These are phyloP conservation scores for Strobilomyces confusus DNA, from an alignment of 768 basidiomycete genomes.

Conservation along the genomic window DNA sequence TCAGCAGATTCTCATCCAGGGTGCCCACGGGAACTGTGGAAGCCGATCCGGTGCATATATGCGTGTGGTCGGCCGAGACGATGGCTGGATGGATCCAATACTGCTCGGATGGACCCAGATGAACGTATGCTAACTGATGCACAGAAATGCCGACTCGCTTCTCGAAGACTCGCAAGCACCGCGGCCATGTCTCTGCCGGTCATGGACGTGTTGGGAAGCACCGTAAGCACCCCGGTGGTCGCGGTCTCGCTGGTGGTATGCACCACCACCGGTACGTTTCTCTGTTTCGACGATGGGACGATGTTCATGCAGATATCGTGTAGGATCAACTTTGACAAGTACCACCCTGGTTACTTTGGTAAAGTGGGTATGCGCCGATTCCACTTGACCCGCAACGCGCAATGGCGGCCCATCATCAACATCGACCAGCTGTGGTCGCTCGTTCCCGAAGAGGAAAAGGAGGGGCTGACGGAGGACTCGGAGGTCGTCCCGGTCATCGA, in stretches of 20 bases:
- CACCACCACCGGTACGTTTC: slow-evolving; percentile 92
- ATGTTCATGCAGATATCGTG: not conserved
- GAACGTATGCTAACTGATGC: slow-evolving; percentile 17
- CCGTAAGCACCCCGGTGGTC: slow-evolving; percentile 99
- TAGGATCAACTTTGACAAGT: slow-evolving; percentile 97
- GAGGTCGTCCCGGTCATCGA: slow-evolving; percentile 95
- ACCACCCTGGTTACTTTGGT: slow-evolving; percentile 99
- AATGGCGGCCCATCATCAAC: slow-evolving; percentile 97
- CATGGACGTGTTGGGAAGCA: slow-evolving; percentile 99
- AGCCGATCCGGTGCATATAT: slow-evolving; percentile 16
- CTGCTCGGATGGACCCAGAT: slow-evolving; percentile 31
- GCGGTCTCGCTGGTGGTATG: slow-evolving; percentile 99
- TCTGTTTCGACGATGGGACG: not conserved
- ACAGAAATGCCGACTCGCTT: slow-evolving; percentile 89
- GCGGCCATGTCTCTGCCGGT: slow-evolving; percentile 99
- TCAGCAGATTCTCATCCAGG: slow-evolving; percentile 14
- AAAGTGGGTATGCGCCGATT: slow-evolving; percentile 99
- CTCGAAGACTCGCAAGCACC: slow-evolving; percentile 98
- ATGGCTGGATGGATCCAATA: slow-evolving; percentile 49
- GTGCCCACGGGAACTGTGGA: slow-evolving; percentile 2
- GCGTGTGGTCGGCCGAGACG: slow-evolving; percentile 25
- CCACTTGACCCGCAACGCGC: slow-evolving; percentile 88
- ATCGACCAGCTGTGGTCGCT: slow-evolving; percentile 96
- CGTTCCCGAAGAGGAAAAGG: slow-evolving; percentile 81
- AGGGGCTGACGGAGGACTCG: slow-evolving; percentile 65